Evolutionary conservation across 1,284 basidiomycete genomes (phyloP), one percentile per base, ranked within the genome.

Genomic region (Ustilago shanxiensis): DNA sequence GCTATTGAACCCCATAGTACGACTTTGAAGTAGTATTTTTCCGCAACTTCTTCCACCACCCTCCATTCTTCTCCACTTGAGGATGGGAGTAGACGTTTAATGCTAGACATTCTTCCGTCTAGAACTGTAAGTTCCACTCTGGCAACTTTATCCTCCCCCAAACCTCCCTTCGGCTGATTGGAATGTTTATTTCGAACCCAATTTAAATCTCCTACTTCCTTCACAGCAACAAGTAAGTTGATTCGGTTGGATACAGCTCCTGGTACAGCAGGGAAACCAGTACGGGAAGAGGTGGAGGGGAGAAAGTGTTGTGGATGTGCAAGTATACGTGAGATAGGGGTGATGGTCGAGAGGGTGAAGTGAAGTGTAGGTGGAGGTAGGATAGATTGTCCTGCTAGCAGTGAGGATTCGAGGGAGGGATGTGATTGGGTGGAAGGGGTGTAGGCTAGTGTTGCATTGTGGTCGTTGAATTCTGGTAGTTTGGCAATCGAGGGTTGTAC

Each of bases 181-280:
- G 52, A 20, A 13, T 50, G 41, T 53, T 52, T 59, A 5, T 4
- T 13, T 9, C 68, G 10, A 1, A 77, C 68, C 10, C 54, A 14
- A 7, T 3, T n/a, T 1, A 66, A 22, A 20, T 72, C 66, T 1
- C 65, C 69, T 0, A 72, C 63, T 24, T 72, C 59, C 29, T 60
- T 69, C 20, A 77, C 50, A 9, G 69, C 74, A 1, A 72, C 74
- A 2, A 77, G 49, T 11, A 77, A 53, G 20, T 77, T 66, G 10
- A 69, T 59, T 9, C 20, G 53, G 6, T 5, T 1, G 14, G 50
- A 47, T 20, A 50, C 50, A 3, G 50, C 66, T 0, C 66, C 73
- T 0, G 35, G 16, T 22, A 11, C 22, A 11, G 29, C 14, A 1
- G n/a, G 16, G 14, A 50, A 41, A 33, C 31, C 11, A 11, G 29